Evolutionary conservation across 768 basidiomycete species (phyloP).

Genomic region (Xerocomellus amylosporus): DNA sequence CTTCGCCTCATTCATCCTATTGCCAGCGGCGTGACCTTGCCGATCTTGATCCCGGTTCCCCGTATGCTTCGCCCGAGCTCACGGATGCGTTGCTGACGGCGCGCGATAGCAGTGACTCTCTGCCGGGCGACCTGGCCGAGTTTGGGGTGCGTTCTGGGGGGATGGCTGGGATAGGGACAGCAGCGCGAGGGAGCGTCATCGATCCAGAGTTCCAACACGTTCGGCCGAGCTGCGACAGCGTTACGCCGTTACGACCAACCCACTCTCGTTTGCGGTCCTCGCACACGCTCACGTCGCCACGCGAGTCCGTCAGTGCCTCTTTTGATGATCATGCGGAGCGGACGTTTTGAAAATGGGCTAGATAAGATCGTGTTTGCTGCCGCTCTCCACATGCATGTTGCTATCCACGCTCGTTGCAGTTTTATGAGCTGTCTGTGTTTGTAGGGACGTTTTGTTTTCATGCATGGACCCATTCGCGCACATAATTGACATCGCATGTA

Average conservation of each 20-base stretch:
- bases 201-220: constrained; percentile 8
- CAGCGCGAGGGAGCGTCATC: constrained; percentile 33
- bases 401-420: not conserved
- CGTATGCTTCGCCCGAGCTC: constrained; percentile 25
- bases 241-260: constrained; percentile 2
- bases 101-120: constrained; percentile 24
- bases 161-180: constrained; percentile 50
- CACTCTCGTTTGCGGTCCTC: constrained; percentile 8
- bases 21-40: constrained; percentile 2
- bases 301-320: not conserved
- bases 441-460: not conserved
- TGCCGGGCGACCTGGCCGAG: constrained; percentile 17
- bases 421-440: not conserved
- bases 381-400: not conserved
- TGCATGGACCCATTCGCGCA: constrained; percentile 1
- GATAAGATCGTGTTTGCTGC: not conserved
- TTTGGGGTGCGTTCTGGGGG: constrained; percentile 24
- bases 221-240: constrained; percentile 16
- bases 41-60: constrained; percentile 16
- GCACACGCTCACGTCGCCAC: not conserved
- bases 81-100: constrained; percentile 33
- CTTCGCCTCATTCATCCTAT: constrained; percentile 10
- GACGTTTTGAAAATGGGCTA: constrained; percentile 1
- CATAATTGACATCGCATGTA: constrained; percentile 6
- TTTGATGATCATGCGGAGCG: constrained; percentile 1